phyloP scores from a whole-genome alignment of 2,329 filamentous ascomycete genomes.

The Paecilomyces dactylethromorphus region DNA sequence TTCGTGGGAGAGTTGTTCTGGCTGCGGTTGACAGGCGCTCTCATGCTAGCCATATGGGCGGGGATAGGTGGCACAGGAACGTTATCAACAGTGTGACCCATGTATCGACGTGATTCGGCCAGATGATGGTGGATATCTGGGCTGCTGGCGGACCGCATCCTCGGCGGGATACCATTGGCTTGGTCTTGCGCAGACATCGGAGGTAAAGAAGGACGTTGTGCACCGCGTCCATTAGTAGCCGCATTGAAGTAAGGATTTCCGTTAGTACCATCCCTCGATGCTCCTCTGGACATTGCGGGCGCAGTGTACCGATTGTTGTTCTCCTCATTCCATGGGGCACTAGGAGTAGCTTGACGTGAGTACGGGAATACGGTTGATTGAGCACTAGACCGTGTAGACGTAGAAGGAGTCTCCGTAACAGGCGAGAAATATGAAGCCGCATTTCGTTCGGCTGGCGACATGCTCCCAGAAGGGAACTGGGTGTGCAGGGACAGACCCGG shows the following conservation, averaged over 20 bases:
- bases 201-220: constrained; percentile 71
- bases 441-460: constrained; percentile 56
- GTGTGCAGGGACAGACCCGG: constrained; percentile 63
- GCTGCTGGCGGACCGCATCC: constrained; percentile 87
- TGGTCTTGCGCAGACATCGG: constrained; percentile 55
- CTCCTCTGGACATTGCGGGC: constrained; percentile 73
- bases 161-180: constrained; percentile 54
- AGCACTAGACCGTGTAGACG: constrained; percentile 48
- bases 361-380: constrained; percentile 64
- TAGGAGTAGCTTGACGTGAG: constrained; percentile 63
- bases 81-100: constrained; percentile 45
- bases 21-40: constrained; percentile 62
- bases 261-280: constrained; percentile 69
- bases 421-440: constrained; percentile 95
- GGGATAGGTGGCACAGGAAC: constrained; percentile 74
- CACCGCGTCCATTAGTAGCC: constrained; percentile 50
- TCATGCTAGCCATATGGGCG: constrained; percentile 57
- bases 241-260: constrained; percentile 57
- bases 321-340: constrained; percentile 62
- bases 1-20: constrained; percentile 72
- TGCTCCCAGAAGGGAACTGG: constrained; percentile 43
- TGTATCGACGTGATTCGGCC: constrained; percentile 41
- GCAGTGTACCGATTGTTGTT: constrained; percentile 76
- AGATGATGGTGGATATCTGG: constrained; percentile 77
- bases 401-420: constrained; percentile 54